These are phyloP conservation scores for Aspergillus conjunctus DNA, from an alignment of 495 filamentous ascomycete species.

Conservation along the genomic window DNA sequence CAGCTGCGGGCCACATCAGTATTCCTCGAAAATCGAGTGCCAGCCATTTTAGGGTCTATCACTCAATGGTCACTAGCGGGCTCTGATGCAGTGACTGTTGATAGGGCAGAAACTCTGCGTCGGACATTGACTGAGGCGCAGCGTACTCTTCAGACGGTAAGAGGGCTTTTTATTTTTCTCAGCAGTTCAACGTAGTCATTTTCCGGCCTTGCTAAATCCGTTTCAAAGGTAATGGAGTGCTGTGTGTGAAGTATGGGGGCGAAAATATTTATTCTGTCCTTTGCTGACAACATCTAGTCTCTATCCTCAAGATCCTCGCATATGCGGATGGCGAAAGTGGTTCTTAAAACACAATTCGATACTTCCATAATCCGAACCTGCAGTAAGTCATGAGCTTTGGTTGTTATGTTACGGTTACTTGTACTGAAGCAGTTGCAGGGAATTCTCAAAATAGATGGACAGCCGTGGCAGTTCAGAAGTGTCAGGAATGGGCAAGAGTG, in stretches of 20 bases:
- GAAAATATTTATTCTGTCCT: not conserved
- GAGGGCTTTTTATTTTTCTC: not conserved
- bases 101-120: constrained; percentile 19
- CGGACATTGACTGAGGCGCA: constrained; percentile 9
- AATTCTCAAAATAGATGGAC: not conserved
- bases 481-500: not conserved
- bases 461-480: not conserved
- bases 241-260: not conserved
- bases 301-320: constrained; percentile 4
- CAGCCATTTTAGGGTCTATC: constrained; percentile 16
- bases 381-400: constrained; percentile 10
- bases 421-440: not conserved
- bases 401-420: not conserved
- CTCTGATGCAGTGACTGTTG: constrained; percentile 15
- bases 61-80: constrained; percentile 15
- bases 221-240: not conserved
- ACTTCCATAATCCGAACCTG: constrained; percentile 1
- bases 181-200: not conserved
- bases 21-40: constrained; percentile 7
- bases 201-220: not conserved
- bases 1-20: constrained; percentile 4
- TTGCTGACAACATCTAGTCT: constrained; percentile 8
- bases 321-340: not conserved
- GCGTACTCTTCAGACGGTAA: constrained; percentile 12
- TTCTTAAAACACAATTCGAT: constrained; percentile 10